phyloP scores from a whole-genome alignment of 169 alveolate species.

The Babesia divergens region DNA sequence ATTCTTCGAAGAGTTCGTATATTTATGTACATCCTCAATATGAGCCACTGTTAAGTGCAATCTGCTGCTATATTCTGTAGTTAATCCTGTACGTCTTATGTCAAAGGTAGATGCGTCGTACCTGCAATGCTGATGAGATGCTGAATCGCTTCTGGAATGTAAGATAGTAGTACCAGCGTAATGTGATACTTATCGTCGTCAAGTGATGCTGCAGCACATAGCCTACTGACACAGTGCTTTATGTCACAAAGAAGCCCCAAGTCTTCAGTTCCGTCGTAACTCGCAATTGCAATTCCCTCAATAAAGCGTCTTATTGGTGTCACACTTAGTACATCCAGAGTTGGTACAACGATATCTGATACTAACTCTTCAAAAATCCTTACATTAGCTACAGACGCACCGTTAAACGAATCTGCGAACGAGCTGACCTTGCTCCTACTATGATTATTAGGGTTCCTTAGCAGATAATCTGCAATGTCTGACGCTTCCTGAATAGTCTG shows the following conservation, averaged over 20 bases:
- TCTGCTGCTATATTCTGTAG: too few species aligned
- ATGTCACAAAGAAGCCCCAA: neutral
- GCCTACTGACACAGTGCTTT: neutral
- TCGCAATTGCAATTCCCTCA: slow-evolving; percentile 9
- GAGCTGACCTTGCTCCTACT: neutral
- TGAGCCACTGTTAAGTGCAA: neutral
- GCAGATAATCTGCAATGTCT: neutral
- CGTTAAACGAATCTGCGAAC: neutral
- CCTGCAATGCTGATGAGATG: neutral
- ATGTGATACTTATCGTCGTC: neutral
- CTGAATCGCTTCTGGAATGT: neutral
- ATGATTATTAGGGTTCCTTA: neutral
- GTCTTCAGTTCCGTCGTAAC: neutral
- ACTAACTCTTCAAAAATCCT: neutral
- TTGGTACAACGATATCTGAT: neutral
- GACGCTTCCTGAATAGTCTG: neutral
- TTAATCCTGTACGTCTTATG: too few species aligned
- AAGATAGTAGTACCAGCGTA: neutral
- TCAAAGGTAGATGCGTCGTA: too few species aligned
- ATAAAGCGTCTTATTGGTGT: neutral
- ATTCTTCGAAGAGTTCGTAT: neutral
- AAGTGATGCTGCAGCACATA: neutral
- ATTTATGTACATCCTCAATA: neutral
- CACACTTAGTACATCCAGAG: neutral
- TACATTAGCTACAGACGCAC: neutral